Conservation (phyloP, 176 grass and related monocot genomes). For the Phyllostachys edulis region DNA sequence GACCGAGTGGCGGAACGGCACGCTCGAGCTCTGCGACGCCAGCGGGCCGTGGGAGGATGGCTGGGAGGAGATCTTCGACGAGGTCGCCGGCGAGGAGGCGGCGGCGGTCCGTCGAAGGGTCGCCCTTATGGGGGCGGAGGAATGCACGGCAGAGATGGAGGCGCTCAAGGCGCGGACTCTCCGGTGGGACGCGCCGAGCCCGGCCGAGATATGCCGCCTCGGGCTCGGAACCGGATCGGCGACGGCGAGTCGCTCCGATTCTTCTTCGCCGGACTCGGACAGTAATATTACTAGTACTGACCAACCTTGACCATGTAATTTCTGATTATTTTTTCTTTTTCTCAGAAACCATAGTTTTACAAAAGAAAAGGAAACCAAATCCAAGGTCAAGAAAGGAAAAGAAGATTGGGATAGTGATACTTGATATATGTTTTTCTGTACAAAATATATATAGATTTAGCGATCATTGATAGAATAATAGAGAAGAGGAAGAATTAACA, state of each 20-base stretch:
- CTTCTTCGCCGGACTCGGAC: background rate
- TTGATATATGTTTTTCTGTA: background rate
- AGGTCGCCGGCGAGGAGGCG: constrained; percentile 37
- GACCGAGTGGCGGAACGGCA: constrained; percentile 54
- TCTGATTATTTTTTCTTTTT: background rate
- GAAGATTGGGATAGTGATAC: background rate
- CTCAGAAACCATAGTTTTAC: background rate
- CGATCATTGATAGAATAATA: background rate
- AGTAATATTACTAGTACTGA: background rate
- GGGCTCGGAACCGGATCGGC: background rate
- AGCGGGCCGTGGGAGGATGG: constrained; percentile 44
- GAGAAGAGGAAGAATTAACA: background rate
- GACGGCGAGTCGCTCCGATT: background rate
- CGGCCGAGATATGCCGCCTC: constrained; percentile 48
- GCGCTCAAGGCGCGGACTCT: background rate
- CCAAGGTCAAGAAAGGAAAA: background rate
- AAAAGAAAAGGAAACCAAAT: background rate
- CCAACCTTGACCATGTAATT: background rate
- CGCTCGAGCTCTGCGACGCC: constrained; percentile 60
- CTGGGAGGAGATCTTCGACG: constrained; percentile 65
- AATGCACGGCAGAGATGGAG: constrained; percentile 50
- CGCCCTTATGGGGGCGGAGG: constrained; percentile 1
- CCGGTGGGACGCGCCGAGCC: constrained; percentile 49
- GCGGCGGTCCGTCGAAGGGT: constrained; percentile 28
- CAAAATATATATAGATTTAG: background rate